A percentile compares a stretch with the other conserved stretches of the same genome.
These are phyloP conservation scores for Amanita rimosa DNA, from an alignment of 768 basidiomycete genomes.

Conservation along the genomic window DNA sequence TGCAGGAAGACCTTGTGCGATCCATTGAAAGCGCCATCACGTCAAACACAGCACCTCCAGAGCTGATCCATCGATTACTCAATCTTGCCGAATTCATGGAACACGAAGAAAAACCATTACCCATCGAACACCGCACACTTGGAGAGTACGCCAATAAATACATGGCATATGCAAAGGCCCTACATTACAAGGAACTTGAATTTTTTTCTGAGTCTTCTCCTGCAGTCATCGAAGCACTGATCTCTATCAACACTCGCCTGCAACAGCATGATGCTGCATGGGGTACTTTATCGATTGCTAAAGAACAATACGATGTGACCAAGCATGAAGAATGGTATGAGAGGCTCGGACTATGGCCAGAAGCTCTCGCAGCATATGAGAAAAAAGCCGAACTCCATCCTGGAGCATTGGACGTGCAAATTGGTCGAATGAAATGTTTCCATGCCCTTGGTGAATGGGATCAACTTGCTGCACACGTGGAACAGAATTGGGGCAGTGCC, in stretches of 20 bases:
- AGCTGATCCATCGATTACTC: slow-evolving; percentile 82
- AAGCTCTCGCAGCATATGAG: slow-evolving; percentile 81
- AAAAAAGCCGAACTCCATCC: slow-evolving; percentile 69
- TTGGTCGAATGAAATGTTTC: slow-evolving; percentile 90
- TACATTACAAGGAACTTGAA: slow-evolving; percentile 98
- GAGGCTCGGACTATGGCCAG: slow-evolving; percentile 91
- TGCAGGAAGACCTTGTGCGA: slow-evolving; percentile 86
- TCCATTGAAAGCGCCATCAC: slow-evolving; percentile 82
- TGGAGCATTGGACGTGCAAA: slow-evolving; percentile 60
- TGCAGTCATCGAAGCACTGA: slow-evolving; percentile 85
- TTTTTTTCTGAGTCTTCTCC: slow-evolving; percentile 90
- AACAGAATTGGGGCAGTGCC: slow-evolving; percentile 79
- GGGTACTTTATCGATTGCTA: slow-evolving; percentile 87
- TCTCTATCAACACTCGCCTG: slow-evolving; percentile 91
- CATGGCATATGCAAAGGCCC: slow-evolving; percentile 92
- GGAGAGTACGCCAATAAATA: slow-evolving; percentile 91
- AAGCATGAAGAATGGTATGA: slow-evolving; percentile 99
- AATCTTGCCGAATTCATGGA: slow-evolving; percentile 99
- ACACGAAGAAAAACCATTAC: slow-evolving; percentile 92
- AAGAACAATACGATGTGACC: slow-evolving; percentile 80
- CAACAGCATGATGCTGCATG: slow-evolving; percentile 98
- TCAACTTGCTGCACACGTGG: slow-evolving; percentile 72
- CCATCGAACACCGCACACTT: slow-evolving; percentile 86
- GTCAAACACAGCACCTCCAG: slow-evolving; percentile 66
- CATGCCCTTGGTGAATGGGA: slow-evolving; percentile 99